Base-by-base conservation (phyloP, 768 basidiomycete genomes). In the Boletellus ananas region DNA sequence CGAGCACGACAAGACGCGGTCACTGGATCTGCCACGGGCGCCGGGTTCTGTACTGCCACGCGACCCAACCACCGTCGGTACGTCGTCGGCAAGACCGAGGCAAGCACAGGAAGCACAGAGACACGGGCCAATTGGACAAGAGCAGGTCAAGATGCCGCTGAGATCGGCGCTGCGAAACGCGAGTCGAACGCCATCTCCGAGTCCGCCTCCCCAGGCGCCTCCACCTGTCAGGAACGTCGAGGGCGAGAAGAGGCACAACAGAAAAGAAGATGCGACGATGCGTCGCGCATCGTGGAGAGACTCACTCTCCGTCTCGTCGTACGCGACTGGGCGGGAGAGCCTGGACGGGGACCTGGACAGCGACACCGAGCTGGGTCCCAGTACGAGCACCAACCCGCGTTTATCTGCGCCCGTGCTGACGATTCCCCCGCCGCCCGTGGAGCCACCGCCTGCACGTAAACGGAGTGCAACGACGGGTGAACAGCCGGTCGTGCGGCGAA, bases 241-340 rank as follows among this genome's bases (percentile, higher is more conserved):
- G 7, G 23, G 23, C 29, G 29, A 29, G 29, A 29, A 29, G 29
- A 29, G 11, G 29, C 8, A 29, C 9, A 29, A 29, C 10, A 11
- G 29, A 29, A 29, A 11, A 11, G 29, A 29, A 3, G 29, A 29
- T 29, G 29, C n/a, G n/a, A 29, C 16, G n/a, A 42, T 7, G 6
- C 25, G 21, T 40, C 39, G 39, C 23, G 12, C 39, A 7, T 27
- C 39, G 41, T 42, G 27, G 41, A 47, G 61, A 12, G 62, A 64
- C 38, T 62, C 63, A 16, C 55, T 52, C 27, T 68, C 66, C 31
- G 70, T 80, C 4, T 81, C 79, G 18, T 83, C 84, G 39, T 87
- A 85, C 53, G 84, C 80, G 58, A 87, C 87, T 0, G 84, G 75
- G 5, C 73, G 74, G 40, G 87, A 87, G 61, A 70, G 64, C 25